These are phyloP conservation scores for Ramalina peruviana DNA, from an alignment of 495 filamentous ascomycete species.

Conservation along the genomic window DNA sequence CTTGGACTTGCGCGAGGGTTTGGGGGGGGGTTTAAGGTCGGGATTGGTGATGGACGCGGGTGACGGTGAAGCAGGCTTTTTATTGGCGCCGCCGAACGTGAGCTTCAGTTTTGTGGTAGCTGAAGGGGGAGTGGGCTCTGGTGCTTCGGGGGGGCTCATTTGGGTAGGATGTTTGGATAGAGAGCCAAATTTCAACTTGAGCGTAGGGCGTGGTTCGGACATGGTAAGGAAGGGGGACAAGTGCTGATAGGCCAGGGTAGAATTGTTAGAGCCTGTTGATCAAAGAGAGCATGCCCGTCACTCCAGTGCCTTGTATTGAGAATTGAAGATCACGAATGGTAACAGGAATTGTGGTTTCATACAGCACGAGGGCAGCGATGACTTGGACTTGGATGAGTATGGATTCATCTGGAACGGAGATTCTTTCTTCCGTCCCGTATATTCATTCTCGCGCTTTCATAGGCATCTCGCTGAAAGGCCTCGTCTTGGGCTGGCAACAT, in stretches of 20 bases:
- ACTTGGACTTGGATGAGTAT: too few relatives aligned
- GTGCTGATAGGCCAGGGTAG: not conserved
- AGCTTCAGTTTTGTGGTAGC: slow-evolving; percentile 28
- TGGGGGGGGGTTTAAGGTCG: slow-evolving; percentile 22
- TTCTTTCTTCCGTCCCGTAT: too few relatives aligned
- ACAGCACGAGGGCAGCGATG: too few relatives aligned
- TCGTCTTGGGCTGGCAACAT: too few relatives aligned
- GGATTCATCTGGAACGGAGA: too few relatives aligned
- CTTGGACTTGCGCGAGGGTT: slow-evolving; percentile 21
- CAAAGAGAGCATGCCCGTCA: too few relatives aligned
- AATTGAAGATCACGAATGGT: too few relatives aligned
- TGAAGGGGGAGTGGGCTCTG: slow-evolving; percentile 19
- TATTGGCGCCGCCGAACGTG: slow-evolving; percentile 36
- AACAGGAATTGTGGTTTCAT: too few relatives aligned
- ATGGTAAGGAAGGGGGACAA: slow-evolving; percentile 13
- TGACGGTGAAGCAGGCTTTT: slow-evolving; percentile 16
- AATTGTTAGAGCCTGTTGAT: too few relatives aligned
- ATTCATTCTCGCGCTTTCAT: too few relatives aligned
- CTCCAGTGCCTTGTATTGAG: too few relatives aligned
- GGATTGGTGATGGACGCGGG: slow-evolving; percentile 4
- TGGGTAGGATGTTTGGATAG: slow-evolving; percentile 20
- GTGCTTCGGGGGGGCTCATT: slow-evolving; percentile 13
- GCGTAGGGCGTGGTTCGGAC: slow-evolving; percentile 29
- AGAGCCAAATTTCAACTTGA: slow-evolving; percentile 39
- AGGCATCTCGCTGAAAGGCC: too few relatives aligned